A percentile compares a stretch with the other conserved stretches of the same genome.
Conservation (phyloP, 148 eudicot species). For the Cornus suecica region DNA sequence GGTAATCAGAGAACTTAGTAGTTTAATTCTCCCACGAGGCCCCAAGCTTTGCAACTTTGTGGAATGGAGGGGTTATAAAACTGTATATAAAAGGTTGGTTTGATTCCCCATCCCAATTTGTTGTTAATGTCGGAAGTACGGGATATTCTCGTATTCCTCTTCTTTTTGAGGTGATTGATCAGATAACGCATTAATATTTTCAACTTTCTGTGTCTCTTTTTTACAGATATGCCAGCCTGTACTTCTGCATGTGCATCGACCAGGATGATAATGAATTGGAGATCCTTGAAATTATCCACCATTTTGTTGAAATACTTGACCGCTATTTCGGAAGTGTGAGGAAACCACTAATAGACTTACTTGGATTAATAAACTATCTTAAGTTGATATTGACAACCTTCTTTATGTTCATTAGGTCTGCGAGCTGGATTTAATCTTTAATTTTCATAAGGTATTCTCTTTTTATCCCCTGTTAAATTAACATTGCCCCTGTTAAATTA, state of each 20-base stretch:
- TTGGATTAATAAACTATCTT: background rate
- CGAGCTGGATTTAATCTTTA: slow-evolving; percentile 90
- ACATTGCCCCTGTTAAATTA: too few species aligned
- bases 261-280: slow-evolving; percentile 92
- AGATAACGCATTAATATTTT: too few species aligned
- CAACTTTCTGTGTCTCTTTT: background rate
- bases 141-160: background rate
- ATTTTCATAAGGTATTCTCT: slow-evolving; percentile 82
- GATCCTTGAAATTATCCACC: slow-evolving; percentile 88
- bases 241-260: slow-evolving; percentile 94
- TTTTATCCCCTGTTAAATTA: too few species aligned
- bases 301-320: slow-evolving; percentile 87
- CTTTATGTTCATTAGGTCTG: slow-evolving; percentile 56
- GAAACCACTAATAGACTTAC: background rate
- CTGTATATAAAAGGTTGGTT: slow-evolving; percentile 78
- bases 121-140: background rate
- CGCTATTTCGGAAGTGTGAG: slow-evolving; percentile 98
- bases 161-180: too few species aligned
- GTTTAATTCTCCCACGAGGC: slow-evolving; percentile 73
- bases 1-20: slow-evolving; percentile 88
- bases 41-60: slow-evolving; percentile 95
- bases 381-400: slow-evolving; percentile 4
- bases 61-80: slow-evolving; percentile 92
- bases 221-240: slow-evolving; percentile 86
- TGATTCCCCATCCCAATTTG: background rate